Evolutionary conservation across 805 yeast genomes (phyloP).

Genomic region (Candida maesae): DNA sequence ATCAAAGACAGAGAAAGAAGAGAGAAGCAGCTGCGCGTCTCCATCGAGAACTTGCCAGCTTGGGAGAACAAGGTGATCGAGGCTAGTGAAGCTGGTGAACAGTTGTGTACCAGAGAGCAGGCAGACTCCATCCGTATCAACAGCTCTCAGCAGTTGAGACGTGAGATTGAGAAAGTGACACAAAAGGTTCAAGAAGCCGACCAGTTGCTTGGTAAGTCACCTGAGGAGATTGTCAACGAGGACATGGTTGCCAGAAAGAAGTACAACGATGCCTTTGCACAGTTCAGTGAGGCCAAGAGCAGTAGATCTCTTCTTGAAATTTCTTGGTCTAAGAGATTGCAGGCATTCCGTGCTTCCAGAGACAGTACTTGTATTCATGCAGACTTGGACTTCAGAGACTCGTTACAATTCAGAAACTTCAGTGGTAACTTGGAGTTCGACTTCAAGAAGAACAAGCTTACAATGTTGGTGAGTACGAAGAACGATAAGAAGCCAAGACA

Average conservation of each 20-base stretch:
- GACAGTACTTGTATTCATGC: conserved; percentile 44
- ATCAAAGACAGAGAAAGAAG: conserved; percentile 16
- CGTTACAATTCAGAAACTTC: conserved; percentile 65
- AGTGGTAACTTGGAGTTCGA: conserved; percentile 69
- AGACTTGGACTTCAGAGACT: conserved; percentile 52
- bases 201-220: conserved; percentile 47
- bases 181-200: conserved; percentile 50
- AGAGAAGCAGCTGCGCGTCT: conserved; percentile 21
- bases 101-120: conserved; percentile 46
- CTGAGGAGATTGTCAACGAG: conserved; percentile 50
- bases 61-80: conserved; percentile 16
- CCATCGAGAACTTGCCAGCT: conserved; percentile 17
- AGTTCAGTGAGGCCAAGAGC: conserved; percentile 33
- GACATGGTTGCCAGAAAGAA: conserved; percentile 41
- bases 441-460: conserved; percentile 44
- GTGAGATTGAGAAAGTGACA: conserved; percentile 45
- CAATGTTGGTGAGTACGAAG: conserved; percentile 59
- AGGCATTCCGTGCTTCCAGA: conserved; percentile 38
- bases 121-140: conserved; percentile 38
- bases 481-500: conserved; percentile 57
- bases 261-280: conserved; percentile 39
- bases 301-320: conserved; percentile 30
- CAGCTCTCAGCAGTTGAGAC: conserved; percentile 44
- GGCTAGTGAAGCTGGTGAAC: conserved; percentile 29
- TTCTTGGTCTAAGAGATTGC: conserved; percentile 41